Evolutionary conservation across 2,329 filamentous ascomycete genomes (phyloP), one percentile per base, ranked within the genome.

Genomic region (Aspergillus fructus): DNA sequence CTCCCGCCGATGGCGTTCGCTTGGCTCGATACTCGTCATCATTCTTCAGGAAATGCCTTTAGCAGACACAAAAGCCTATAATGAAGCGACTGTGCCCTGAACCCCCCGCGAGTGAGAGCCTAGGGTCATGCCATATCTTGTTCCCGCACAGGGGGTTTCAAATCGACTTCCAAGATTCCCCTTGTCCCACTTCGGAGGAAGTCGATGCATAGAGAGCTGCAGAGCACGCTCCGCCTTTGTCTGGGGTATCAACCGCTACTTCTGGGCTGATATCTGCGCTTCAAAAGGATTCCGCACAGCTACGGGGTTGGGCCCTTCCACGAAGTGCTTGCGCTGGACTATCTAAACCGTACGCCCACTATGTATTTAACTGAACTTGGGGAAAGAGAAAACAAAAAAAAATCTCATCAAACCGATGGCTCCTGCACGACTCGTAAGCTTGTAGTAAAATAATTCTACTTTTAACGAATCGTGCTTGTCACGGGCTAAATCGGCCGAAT

Each of bases 1-100:
- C 27, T 50, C 47, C 47, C 40, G 40, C 13, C 47, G 47, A 56
- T 52, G 54, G 54, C 54, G 54, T 47, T 46, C 33, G n/a, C 48
- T 56, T 52, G 54, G 42, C 54, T 51, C 33, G 43, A n/a, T 33
- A 37, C n/a, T 37, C 34, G 12, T 34, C 46, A 21, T 47, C 21
- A 30, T 24, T 40, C 34, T 41, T 46, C 47, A 30, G 23, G 19
- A 27, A 40, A 39, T 13, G 12, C 34, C 46, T 48, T 19, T 23
- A 30, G 27, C 27, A 11, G 27, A 30, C 9, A 4, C 11, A 30
- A 48, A 43, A 30, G 27, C 27, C 27, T 19, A 11, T 24, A 23
- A 51, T 37, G 33, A 24, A 46, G 27, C 30, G 19, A 48, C 23
- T 15, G 15, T 15, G 30, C 11, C 46, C 17, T n/a, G 24, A 17